Evolutionary conservation across 2,329 filamentous ascomycete species (phyloP).

Genomic region (Calcarisporium arbuscula): DNA sequence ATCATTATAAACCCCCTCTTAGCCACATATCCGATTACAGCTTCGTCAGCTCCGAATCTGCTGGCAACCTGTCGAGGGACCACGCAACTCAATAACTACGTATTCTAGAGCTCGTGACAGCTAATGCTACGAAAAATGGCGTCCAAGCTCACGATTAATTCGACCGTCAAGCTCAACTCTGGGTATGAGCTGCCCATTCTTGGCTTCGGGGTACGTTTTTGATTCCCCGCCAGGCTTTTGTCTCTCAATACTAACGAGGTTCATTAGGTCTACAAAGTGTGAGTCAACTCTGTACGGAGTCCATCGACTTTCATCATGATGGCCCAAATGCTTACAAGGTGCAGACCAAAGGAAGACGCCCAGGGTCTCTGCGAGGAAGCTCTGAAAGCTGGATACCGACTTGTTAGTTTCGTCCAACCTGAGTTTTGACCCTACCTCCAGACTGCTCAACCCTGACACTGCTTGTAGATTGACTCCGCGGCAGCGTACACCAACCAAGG

Average conservation of each 20-base stretch:
- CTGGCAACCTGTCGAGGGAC: too few species aligned
- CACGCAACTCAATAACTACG: too few species aligned
- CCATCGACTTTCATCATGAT: not conserved
- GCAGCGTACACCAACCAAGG: conserved; percentile 46
- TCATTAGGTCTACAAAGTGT: conserved; percentile 47
- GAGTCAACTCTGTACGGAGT: conserved; percentile 14
- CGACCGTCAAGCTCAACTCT: conserved; percentile 47
- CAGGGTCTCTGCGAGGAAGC: conserved; percentile 37
- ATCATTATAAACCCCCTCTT: too few species aligned
- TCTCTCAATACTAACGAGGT: conserved; percentile 3
- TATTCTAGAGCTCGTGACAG: too few species aligned
- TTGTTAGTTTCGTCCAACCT: conserved; percentile 27
- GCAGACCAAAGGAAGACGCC: conserved; percentile 22
- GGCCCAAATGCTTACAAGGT: conserved; percentile 7
- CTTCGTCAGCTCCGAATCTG: too few species aligned
- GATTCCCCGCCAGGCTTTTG: not conserved
- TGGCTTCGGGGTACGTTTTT: conserved; percentile 45
- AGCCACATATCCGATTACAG: too few species aligned
- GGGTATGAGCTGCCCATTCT: conserved; percentile 46
- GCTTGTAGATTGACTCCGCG: conserved; percentile 44
- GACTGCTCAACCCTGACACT: conserved; percentile 1
- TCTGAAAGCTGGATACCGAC: conserved; percentile 45
- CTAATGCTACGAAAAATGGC: conserved; percentile 34
- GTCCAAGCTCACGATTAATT: conserved; percentile 36
- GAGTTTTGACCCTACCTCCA: not conserved